Conservation (phyloP, 495 filamentous ascomycete species). For the Neurospora sp. region DNA sequence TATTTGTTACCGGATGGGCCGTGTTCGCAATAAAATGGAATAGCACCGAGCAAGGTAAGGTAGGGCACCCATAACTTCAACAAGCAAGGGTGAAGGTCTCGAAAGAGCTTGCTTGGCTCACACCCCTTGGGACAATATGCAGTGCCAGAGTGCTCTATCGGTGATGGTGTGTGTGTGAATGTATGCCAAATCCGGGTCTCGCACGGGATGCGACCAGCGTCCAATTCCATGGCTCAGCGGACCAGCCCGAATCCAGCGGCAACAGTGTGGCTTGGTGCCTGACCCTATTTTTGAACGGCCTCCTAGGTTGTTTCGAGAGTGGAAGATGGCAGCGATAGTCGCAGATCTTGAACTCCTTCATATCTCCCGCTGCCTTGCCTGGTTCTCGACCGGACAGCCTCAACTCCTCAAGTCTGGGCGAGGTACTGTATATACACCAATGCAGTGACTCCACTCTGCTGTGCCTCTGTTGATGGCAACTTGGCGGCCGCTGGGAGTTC, state of each 20-base stretch:
- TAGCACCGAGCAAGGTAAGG: background rate
- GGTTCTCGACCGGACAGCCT: background rate
- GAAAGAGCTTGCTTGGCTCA: background rate
- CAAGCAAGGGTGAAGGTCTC: background rate
- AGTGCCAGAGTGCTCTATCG: background rate
- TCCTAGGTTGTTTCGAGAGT: background rate
- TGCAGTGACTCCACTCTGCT: background rate
- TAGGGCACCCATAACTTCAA: background rate
- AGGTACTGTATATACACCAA: background rate
- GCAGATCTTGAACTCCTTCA: background rate
- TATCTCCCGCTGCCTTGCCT: background rate
- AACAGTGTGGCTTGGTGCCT: background rate
- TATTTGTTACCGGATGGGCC: background rate
- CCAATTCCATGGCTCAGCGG: constrained; percentile 68
- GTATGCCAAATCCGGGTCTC: constrained; percentile 62
- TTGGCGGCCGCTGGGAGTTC: background rate
- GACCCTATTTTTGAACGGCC: background rate
- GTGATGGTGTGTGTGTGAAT: constrained; percentile 86
- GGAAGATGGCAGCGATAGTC: background rate
- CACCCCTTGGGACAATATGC: background rate
- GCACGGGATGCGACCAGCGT: constrained; percentile 66
- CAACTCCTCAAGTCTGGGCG: background rate
- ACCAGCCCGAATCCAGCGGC: background rate
- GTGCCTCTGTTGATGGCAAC: background rate
- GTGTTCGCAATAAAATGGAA: background rate